phyloP scores from a whole-genome alignment of 805 yeast species.

The Alloascoidea africana region DNA sequence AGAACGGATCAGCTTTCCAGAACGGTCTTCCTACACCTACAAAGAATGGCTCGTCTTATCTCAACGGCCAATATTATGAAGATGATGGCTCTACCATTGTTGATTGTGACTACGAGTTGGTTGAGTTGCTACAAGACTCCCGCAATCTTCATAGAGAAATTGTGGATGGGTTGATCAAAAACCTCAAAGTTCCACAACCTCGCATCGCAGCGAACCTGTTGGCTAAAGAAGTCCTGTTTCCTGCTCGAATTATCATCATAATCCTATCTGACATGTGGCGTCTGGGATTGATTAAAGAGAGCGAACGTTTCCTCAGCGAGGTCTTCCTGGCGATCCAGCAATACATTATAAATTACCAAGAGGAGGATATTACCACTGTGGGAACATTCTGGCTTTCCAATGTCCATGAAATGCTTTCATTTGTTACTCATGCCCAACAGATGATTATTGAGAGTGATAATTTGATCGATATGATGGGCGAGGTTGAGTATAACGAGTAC shows the following conservation, averaged over 20 bases:
- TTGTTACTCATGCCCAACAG: slow-evolving; percentile 85
- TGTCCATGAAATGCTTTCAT: slow-evolving; percentile 88
- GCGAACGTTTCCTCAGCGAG: slow-evolving; percentile 82
- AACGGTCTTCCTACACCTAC: not conserved
- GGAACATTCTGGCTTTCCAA: slow-evolving; percentile 98
- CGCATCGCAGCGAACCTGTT: slow-evolving; percentile 73
- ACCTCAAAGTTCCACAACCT: slow-evolving; percentile 73
- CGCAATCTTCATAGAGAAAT: slow-evolving; percentile 55
- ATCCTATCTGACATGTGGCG: slow-evolving; percentile 97
- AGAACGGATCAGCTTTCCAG: not conserved
- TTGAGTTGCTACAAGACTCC: slow-evolving; percentile 58
- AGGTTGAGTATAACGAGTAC: slow-evolving; percentile 81
- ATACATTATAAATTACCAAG: slow-evolving; percentile 64
- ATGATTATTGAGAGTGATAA: slow-evolving; percentile 80
- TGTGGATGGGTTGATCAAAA: slow-evolving; percentile 73
- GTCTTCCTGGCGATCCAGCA: slow-evolving; percentile 78
- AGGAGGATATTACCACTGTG: slow-evolving; percentile 75
- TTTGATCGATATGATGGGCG: slow-evolving; percentile 71
- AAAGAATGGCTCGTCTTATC: not conserved
- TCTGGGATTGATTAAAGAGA: slow-evolving; percentile 80
- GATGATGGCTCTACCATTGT: slow-evolving; percentile 15
- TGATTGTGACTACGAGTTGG: slow-evolving; percentile 46
- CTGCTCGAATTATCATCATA: slow-evolving; percentile 87
- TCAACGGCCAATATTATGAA: slow-evolving; percentile 5
- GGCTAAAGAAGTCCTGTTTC: slow-evolving; percentile 86